These are phyloP conservation scores for Rhodotorula mucilaginosa DNA, from an alignment of 1,284 basidiomycete genomes.

Conservation along the genomic window DNA sequence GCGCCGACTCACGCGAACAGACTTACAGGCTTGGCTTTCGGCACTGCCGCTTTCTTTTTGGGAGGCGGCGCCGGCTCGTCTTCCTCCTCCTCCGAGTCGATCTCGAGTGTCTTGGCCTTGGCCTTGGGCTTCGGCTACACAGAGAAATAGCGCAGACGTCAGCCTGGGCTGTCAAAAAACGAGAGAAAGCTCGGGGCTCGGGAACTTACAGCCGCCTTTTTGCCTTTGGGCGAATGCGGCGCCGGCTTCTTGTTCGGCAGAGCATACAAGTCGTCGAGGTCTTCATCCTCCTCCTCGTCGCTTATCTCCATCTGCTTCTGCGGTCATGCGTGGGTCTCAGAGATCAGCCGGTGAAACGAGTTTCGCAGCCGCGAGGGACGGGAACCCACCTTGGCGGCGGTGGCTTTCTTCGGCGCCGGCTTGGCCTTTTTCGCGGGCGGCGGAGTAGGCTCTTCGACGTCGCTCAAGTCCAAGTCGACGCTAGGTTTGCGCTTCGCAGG, in stretches of 20 bases:
- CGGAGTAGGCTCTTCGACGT: constrained; percentile 7
- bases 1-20: constrained; percentile 58
- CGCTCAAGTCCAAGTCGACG: constrained; percentile 18
- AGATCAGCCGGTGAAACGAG: no score
- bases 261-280: constrained; percentile 20
- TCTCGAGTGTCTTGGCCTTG: neutral
- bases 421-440: constrained; percentile 17
- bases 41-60: constrained; percentile 47
- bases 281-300: constrained; percentile 14
- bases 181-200: neutral
- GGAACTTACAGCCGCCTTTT: constrained; percentile 39
- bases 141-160: neutral
- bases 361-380: neutral
- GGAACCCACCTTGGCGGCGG: constrained; percentile 14
- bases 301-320: constrained; percentile 7
- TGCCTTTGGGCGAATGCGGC: constrained; percentile 26
- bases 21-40: constrained; percentile 48
- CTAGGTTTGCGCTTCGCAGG: constrained; percentile 16
- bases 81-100: constrained; percentile 51
- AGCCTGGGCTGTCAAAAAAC: neutral
- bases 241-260: constrained; percentile 29
- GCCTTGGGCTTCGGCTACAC: constrained; percentile 8
- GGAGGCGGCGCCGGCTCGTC: constrained; percentile 49
- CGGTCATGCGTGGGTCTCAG: neutral
- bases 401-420: constrained; percentile 11